These are phyloP conservation scores for Vitis cinerea DNA, from an alignment of 164 flowering plant species.

Conservation along the genomic window DNA sequence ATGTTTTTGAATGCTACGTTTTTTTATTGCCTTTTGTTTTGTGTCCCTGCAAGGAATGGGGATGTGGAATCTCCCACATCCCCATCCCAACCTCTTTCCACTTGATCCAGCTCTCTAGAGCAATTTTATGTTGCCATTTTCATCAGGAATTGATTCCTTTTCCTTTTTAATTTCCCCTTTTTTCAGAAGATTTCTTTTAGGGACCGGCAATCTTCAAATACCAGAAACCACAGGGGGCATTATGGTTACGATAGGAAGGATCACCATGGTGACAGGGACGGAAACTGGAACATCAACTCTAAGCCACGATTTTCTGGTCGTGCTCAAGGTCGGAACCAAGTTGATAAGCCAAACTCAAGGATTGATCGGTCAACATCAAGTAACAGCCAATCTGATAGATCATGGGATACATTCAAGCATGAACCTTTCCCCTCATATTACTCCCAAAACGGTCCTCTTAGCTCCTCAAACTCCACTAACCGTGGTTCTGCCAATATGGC, in stretches of 20 bases:
- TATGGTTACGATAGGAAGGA: constrained; percentile 68
- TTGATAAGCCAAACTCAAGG: constrained; percentile 63
- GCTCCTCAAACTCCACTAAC: constrained; percentile 37
- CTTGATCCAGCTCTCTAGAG: too few relatives aligned
- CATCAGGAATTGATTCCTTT: too few relatives aligned
- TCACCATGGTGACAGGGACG: constrained; percentile 76
- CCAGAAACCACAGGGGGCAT: constrained; percentile 51
- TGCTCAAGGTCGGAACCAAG: constrained; percentile 55
- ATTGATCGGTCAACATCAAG: constrained; percentile 39
- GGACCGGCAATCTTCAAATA: constrained; percentile 64
- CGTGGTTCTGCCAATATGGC: constrained; percentile 50
- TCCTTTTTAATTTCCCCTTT: neutral
- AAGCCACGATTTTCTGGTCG: constrained; percentile 67
- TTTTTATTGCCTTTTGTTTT: too few relatives aligned
- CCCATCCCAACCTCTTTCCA: too few relatives aligned
- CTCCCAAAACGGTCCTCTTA: constrained; percentile 62
- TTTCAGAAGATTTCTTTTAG: constrained; percentile 63
- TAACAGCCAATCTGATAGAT: constrained; percentile 58
- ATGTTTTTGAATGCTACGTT: too few relatives aligned
- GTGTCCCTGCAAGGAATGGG: too few relatives aligned
- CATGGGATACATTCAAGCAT: constrained; percentile 60
- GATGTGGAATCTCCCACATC: too few relatives aligned
- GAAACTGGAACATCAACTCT: constrained; percentile 66
- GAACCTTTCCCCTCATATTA: constrained; percentile 53
- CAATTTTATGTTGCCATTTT: constrained; percentile 1